Conservation (phyloP, 164 flowering plant species). For the Litsea cubeba region DNA sequence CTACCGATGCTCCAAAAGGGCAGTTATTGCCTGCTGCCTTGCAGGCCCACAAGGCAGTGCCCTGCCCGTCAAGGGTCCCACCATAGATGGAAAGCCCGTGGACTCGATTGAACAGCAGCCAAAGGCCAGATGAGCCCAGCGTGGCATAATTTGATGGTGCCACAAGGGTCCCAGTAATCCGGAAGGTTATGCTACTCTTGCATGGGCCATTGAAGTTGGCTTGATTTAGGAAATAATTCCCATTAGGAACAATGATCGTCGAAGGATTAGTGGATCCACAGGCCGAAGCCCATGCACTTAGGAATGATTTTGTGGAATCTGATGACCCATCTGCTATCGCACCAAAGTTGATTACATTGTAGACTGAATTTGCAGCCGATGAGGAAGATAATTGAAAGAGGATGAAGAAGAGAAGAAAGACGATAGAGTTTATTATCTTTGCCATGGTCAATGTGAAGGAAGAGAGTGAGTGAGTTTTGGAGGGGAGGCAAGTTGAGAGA, state of each 20-base stretch:
- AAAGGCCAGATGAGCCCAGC: conserved; percentile 26
- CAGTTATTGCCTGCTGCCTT: conserved; percentile 11
- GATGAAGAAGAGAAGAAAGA: conserved; percentile 3
- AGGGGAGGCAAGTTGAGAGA: neutral
- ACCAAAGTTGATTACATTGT: conserved; percentile 23
- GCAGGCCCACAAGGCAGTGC: conserved; percentile 21
- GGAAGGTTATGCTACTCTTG: conserved; percentile 29
- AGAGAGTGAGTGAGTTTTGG: neutral
- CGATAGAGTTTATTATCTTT: neutral
- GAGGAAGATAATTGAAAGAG: neutral
- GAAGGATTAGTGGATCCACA: conserved; percentile 17
- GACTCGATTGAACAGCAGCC: conserved; percentile 19
- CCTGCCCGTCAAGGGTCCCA: conserved; percentile 24
- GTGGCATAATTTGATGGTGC: conserved; percentile 44
- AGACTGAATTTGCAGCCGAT: conserved; percentile 9
- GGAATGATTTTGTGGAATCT: conserved; percentile 26
- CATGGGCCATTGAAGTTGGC: conserved; percentile 37
- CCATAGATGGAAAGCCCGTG: conserved; percentile 16
- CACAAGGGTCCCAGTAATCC: conserved; percentile 50
- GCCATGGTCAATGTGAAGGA: neutral
- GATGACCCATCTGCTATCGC: conserved; percentile 27
- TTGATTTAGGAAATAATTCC: conserved; percentile 8
- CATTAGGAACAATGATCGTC: conserved; percentile 11
- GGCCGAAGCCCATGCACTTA: conserved; percentile 28
- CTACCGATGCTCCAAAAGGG: conserved; percentile 28